phyloP scores from a whole-genome alignment of 2,329 filamentous ascomycete species.

The Ascochyta clinopodiicola region DNA sequence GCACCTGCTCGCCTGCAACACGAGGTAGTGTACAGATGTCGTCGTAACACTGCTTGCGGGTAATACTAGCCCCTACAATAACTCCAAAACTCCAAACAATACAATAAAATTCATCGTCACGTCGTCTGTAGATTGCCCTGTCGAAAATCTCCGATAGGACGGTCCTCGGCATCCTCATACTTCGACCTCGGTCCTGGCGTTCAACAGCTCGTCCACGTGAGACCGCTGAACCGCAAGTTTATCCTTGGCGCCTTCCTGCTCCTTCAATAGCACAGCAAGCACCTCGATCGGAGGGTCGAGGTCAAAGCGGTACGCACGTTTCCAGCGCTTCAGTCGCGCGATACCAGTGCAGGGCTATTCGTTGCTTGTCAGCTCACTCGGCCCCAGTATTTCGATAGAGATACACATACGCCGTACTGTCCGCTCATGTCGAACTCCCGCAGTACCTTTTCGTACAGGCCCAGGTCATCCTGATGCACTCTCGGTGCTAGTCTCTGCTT shows the following conservation, averaged over 20 bases:
- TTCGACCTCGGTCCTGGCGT: conserved; percentile 53
- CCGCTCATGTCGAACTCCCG: conserved; percentile 91
- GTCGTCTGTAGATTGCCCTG: neutral
- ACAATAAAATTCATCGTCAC: conserved; percentile 3
- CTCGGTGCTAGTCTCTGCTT: conserved; percentile 68
- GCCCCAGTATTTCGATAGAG: neutral
- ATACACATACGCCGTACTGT: conserved; percentile 79
- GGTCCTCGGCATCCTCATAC: conserved; percentile 14
- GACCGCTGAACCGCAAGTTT: conserved; percentile 67
- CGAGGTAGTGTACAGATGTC: neutral
- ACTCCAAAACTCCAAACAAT: conserved; percentile 24
- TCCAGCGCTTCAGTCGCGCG: conserved; percentile 81
- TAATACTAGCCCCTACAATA: conserved; percentile 12
- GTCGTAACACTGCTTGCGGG: conserved; percentile 1
- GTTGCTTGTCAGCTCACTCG: conserved; percentile 3
- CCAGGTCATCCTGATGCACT: conserved; percentile 79
- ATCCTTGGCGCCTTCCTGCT: conserved; percentile 61
- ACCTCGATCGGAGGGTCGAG: conserved; percentile 91
- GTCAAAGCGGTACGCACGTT: conserved; percentile 80
- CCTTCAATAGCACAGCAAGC: conserved; percentile 79
- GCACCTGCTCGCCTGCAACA: neutral
- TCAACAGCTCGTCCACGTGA: conserved; percentile 73
- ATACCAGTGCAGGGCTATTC: conserved; percentile 88
- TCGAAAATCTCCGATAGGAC: neutral
- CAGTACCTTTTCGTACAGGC: conserved; percentile 81